A percentile compares a stretch with the other conserved stretches of the same genome.
Evolutionary conservation across 257 asterid species (phyloP).

Genomic region (Salvia rosmarinus): DNA sequence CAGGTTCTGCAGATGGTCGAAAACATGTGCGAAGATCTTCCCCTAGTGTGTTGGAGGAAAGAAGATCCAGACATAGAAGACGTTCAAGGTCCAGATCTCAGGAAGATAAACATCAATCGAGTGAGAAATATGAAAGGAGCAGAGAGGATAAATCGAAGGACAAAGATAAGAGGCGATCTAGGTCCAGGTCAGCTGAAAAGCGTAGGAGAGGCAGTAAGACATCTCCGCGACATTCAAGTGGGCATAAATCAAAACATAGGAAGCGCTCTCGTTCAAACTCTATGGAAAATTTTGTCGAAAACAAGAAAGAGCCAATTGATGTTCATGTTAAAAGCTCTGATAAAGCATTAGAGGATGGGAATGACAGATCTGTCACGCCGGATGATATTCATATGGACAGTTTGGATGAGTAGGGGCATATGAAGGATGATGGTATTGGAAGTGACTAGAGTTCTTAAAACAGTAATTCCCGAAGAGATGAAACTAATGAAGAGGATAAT

Average conservation of each 20-base stretch:
- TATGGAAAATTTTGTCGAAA: constrained; percentile 53
- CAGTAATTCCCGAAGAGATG: constrained; percentile 25
- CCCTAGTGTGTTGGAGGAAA: constrained; percentile 57
- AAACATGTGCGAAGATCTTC: constrained; percentile 46
- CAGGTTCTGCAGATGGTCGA: constrained; percentile 56
- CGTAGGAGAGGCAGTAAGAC: constrained; percentile 46
- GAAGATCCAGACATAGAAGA: constrained; percentile 58
- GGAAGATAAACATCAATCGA: constrained; percentile 54
- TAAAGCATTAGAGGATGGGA: constrained; percentile 45
- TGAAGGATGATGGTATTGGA: constrained; percentile 42
- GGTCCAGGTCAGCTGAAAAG: constrained; percentile 63
- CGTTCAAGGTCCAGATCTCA: constrained; percentile 63
- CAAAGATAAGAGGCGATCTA: constrained; percentile 52
- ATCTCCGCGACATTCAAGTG: constrained; percentile 49
- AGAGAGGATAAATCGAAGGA: constrained; percentile 64
- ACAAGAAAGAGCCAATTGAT: constrained; percentile 36
- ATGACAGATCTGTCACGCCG: constrained; percentile 45
- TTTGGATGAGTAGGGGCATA: constrained; percentile 33
- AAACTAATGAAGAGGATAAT: constrained; percentile 25
- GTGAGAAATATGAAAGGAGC: constrained; percentile 52
- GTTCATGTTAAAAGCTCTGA: constrained; percentile 43
- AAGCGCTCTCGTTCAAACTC: constrained; percentile 66
- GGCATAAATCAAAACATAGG: constrained; percentile 59
- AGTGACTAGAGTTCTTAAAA: constrained; percentile 33
- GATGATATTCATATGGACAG: constrained; percentile 41